Evolutionary conservation across 2,329 filamentous ascomycete species (phyloP).

Genomic region (Colletotrichum melonis): DNA sequence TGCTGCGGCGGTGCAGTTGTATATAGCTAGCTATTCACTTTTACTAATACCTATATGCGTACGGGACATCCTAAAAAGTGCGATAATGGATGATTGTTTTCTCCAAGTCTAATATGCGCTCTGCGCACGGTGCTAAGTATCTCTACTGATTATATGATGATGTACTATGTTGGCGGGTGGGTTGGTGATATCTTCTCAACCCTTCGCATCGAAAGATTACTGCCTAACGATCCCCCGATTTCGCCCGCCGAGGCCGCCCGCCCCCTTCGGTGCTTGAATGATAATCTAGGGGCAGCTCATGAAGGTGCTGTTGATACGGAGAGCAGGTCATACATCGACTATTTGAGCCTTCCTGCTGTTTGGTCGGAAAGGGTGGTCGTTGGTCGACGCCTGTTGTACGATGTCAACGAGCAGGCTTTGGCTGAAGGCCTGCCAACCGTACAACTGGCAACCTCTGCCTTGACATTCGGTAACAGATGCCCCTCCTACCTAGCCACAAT

Average conservation of each 20-base stretch:
- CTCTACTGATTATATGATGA: too few relatives aligned
- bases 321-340: neutral
- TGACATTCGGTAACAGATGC: slow-evolving; percentile 30
- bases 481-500: neutral
- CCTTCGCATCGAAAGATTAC: slow-evolving; percentile 8
- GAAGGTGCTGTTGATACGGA: slow-evolving; percentile 1
- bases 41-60: too few relatives aligned
- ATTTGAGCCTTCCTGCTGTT: slow-evolving; percentile 3
- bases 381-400: neutral
- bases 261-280: neutral
- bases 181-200: too few relatives aligned
- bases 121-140: too few relatives aligned
- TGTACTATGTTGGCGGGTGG: too few relatives aligned
- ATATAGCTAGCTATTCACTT: too few relatives aligned
- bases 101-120: too few relatives aligned
- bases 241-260: slow-evolving; percentile 11
- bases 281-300: slow-evolving; percentile 5
- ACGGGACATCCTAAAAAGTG: too few relatives aligned
- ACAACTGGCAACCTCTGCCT: slow-evolving; percentile 21
- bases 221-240: slow-evolving; percentile 4
- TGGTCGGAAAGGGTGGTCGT: neutral
- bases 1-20: too few relatives aligned
- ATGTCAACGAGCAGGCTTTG: neutral
- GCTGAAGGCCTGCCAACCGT: slow-evolving; percentile 24
- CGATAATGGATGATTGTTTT: too few relatives aligned